Evolutionary conservation across 192 early-diverging fungal species (phyloP).

Genomic region (Coemansia sp.): DNA sequence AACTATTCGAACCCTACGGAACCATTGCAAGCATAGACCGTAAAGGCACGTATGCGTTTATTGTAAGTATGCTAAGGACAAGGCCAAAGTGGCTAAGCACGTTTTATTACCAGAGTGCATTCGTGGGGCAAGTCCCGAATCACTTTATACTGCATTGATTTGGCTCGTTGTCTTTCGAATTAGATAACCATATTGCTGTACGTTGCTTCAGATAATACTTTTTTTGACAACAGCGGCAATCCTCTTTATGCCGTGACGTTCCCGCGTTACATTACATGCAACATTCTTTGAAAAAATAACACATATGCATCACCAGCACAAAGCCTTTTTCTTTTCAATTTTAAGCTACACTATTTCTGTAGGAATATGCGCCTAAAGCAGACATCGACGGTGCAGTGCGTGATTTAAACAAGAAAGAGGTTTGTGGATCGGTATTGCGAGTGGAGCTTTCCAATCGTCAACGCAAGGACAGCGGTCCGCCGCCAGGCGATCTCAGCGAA

Average conservation of each 20-base stretch:
- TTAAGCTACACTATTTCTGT: background rate
- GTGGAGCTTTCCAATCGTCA: constrained; percentile 40
- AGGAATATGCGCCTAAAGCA: constrained; percentile 19
- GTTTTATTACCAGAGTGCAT: background rate
- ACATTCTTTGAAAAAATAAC: too few species aligned
- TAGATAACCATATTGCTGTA: too few species aligned
- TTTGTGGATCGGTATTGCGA: constrained; percentile 17
- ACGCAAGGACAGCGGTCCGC: constrained; percentile 22
- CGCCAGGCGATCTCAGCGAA: constrained; percentile 30
- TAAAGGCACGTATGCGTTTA: constrained; percentile 40
- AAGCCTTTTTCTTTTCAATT: too few species aligned
- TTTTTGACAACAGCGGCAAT: too few species aligned
- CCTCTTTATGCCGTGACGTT: too few species aligned
- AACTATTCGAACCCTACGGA: constrained; percentile 28
- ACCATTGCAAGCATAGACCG: constrained; percentile 24
- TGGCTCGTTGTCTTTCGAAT: too few species aligned
- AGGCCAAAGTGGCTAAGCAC: constrained; percentile 1
- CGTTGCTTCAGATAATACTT: too few species aligned
- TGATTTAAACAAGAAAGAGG: constrained; percentile 16
- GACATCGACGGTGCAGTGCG: constrained; percentile 12
- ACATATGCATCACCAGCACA: too few species aligned
- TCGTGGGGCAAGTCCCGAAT: too few species aligned
- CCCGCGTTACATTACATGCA: too few species aligned
- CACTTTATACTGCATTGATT: too few species aligned
- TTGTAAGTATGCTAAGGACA: constrained; percentile 24